A percentile compares a stretch with the other conserved stretches of the same genome.
Evolutionary conservation across 2,329 filamentous ascomycete genomes (phyloP).

Genomic region (Stylonectria norvegica): DNA sequence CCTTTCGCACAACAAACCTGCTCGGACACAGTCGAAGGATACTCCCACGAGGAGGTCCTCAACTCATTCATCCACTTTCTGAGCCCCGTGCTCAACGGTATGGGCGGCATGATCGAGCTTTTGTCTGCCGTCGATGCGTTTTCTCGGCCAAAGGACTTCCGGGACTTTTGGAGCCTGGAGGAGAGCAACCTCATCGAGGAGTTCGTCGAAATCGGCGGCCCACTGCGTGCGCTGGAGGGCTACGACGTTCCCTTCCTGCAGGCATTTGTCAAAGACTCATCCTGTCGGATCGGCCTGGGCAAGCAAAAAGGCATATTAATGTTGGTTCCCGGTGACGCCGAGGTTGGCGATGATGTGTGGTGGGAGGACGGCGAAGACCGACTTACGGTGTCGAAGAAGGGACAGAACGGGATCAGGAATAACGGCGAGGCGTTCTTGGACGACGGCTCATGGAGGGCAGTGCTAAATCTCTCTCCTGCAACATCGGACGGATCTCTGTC

Average conservation of each 20-base stretch:
- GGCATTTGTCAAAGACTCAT: slow-evolving; percentile 24
- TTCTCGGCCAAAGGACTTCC: slow-evolving; percentile 31
- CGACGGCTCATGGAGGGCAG: slow-evolving; percentile 19
- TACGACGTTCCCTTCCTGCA: slow-evolving; percentile 27
- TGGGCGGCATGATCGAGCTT: slow-evolving; percentile 33
- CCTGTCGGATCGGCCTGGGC: slow-evolving; percentile 25
- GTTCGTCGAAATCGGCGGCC: slow-evolving; percentile 27
- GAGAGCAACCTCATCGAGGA: slow-evolving; percentile 33
- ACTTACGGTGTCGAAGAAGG: slow-evolving; percentile 20
- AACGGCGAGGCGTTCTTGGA: slow-evolving; percentile 21
- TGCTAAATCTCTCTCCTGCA: slow-evolving; percentile 13
- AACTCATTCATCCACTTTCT: slow-evolving; percentile 32
- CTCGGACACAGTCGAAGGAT: slow-evolving; percentile 6
- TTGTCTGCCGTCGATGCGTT: slow-evolving; percentile 31
- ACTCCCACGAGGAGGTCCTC: slow-evolving; percentile 26
- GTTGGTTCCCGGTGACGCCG: slow-evolving; percentile 25
- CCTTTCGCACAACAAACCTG: slow-evolving; percentile 5
- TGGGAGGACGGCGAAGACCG: slow-evolving; percentile 18
- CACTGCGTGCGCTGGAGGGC: slow-evolving; percentile 22
- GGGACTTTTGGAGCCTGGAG: slow-evolving; percentile 35
- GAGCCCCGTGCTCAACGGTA: slow-evolving; percentile 34
- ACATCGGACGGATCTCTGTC: background rate
- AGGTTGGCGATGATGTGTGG: slow-evolving; percentile 28
- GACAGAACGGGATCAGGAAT: slow-evolving; percentile 13
- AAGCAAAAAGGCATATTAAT: slow-evolving; percentile 25